Evolutionary conservation across 31 red algal genomes (phyloP), one percentile per base, ranked within the genome.

Genomic region (Bonnemaisonia californica): DNA sequence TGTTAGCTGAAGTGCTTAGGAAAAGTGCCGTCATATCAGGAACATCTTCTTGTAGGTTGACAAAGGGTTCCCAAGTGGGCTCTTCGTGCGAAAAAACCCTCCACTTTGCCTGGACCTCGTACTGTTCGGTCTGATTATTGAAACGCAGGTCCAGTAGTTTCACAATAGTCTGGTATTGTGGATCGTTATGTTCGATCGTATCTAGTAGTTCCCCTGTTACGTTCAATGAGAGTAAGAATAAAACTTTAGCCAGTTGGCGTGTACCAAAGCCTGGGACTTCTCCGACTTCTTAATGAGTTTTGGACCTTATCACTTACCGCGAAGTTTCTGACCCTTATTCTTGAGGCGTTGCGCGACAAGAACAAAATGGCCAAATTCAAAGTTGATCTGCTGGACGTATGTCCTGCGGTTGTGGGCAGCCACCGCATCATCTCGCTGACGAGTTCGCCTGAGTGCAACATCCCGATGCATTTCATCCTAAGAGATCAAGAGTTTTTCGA

Each of bases 1-100:
- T 23, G 41, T 75, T 34, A 54, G 18, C 24, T 31, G 31, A 75
- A 4, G n/a, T 75, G 41, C 23, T 0, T 34, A 79, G 18, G 57
- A 79, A 60, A 5, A 32, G 7, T 38, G 27, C n/a, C 8, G 62
- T 7, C 74, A 79, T 28, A 21, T 62, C 1, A 27, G 54, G 74
- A 21, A 79, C 38, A 41, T 79, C 74, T 34, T 79, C 57, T 19
- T 29, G 22, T 28, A 79, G 1, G 55, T 36, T 62, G 7, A 27
- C 56, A 11, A 82, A 30, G 30, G 34, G 22, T 54, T 82, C n/a
- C 1, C 78, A 82, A 29, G 64, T 69, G 27, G 78, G 63, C 3
- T 82, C 78, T 19, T 82, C 62, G 62, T 82, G 22, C n/a, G 54
- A 61, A 36, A 70, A 82, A 31, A 61, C 78, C 36, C 41, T 40